Conservation (phyloP, 1,284 basidiomycete genomes). For the Moesziomyces sp. region DNA sequence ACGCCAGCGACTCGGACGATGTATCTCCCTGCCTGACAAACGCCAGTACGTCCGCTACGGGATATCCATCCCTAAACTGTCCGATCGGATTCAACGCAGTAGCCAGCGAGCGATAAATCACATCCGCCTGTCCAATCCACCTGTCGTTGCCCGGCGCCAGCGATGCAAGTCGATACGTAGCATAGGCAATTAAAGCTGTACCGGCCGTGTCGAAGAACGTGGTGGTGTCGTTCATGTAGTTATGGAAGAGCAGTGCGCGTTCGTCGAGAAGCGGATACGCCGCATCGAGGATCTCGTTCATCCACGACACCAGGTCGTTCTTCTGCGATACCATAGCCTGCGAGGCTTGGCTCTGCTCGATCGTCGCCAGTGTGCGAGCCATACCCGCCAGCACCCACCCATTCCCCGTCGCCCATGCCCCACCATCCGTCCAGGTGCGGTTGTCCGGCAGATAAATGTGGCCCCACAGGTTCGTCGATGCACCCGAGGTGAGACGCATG, state of each 20-base stretch:
- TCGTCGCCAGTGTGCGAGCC: slow-evolving; percentile 81
- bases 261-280: slow-evolving; percentile 74
- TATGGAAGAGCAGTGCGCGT: slow-evolving; percentile 54
- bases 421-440: slow-evolving; percentile 58
- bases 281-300: slow-evolving; percentile 77
- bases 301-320: slow-evolving; percentile 76
- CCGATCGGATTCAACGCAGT: slow-evolving; percentile 44
- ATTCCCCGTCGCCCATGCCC: slow-evolving; percentile 79
- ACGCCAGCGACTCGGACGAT: slow-evolving; percentile 58
- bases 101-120: slow-evolving; percentile 52
- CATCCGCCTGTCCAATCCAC: slow-evolving; percentile 46
- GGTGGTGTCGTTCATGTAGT: slow-evolving; percentile 55
- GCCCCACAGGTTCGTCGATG: slow-evolving; percentile 61
- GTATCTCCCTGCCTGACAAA: slow-evolving; percentile 50
- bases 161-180: slow-evolving; percentile 59
- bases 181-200: slow-evolving; percentile 58
- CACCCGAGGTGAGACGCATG: slow-evolving; percentile 73
- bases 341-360: slow-evolving; percentile 74
- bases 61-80: slow-evolving; percentile 39
- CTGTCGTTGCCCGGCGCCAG: slow-evolving; percentile 40
- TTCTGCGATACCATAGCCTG: slow-evolving; percentile 73
- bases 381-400: slow-evolving; percentile 88
- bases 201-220: slow-evolving; percentile 58
- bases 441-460: slow-evolving; percentile 55
- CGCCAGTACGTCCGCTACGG: slow-evolving; percentile 57